Conservation (phyloP, 306 rosid species). For the Corylus heterophylla region DNA sequence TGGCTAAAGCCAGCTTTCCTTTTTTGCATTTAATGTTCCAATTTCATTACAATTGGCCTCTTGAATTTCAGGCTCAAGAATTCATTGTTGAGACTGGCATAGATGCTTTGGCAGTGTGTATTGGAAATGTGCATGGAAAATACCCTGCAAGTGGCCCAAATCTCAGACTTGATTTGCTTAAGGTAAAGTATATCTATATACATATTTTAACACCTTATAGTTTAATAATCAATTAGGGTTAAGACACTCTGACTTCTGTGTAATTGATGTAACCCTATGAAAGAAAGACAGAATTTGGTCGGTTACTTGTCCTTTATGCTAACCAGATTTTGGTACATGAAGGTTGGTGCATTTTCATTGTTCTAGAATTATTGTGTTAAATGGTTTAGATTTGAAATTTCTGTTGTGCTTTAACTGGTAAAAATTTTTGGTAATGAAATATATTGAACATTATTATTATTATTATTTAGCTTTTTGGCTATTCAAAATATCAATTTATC, state of each 20-base stretch:
- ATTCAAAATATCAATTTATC: too few species aligned
- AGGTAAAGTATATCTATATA: slow-evolving; percentile 44
- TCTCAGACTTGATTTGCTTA: slow-evolving; percentile 83
- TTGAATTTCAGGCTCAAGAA: slow-evolving; percentile 73
- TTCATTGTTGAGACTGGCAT: slow-evolving; percentile 86
- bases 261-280: not conserved
- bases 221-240: not conserved
- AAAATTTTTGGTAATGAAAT: not conserved
- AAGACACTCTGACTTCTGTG: not conserved
- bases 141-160: slow-evolving; percentile 91
- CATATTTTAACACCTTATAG: not conserved
- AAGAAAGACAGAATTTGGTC: not conserved
- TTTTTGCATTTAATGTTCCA: slow-evolving; percentile 14
- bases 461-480: too few species aligned
- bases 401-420: not conserved
- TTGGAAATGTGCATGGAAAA: slow-evolving; percentile 92
- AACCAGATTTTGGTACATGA: not conserved
- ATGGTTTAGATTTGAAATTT: not conserved
- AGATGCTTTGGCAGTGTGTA: slow-evolving; percentile 98
- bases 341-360: not conserved
- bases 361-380: not conserved
- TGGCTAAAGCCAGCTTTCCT: slow-evolving; percentile 9
- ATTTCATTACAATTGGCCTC: slow-evolving; percentile 8
- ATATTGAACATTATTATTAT: not conserved
- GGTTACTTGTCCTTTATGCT: not conserved